phyloP scores from a whole-genome alignment of 225 moss, liverwort and hornwort species.

The Marchantia polymorpha region DNA sequence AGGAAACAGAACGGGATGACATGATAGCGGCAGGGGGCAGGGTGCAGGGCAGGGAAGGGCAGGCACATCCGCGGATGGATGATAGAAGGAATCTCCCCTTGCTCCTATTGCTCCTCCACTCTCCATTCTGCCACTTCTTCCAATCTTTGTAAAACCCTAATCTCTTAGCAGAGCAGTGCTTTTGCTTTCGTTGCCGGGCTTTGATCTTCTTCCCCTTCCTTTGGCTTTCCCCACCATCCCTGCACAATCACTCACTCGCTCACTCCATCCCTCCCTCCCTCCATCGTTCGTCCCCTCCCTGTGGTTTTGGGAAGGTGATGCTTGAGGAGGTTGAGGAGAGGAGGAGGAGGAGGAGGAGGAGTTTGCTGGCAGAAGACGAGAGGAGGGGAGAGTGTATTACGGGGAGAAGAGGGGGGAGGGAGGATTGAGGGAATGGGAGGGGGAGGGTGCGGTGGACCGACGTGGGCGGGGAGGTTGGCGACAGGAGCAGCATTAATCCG shows the following conservation, averaged over 20 bases:
- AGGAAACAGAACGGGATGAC: conserved; percentile 2
- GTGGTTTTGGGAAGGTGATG: background rate
- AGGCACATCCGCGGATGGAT: background rate
- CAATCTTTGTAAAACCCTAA: conserved; percentile 6
- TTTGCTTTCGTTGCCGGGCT: background rate
- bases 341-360: background rate
- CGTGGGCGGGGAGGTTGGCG: background rate
- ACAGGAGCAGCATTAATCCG: background rate
- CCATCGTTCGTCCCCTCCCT: background rate
- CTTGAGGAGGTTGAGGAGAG: background rate
- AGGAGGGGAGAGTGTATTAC: background rate
- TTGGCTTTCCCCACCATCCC: background rate
- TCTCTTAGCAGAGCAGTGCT: background rate
- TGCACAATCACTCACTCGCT: too few species aligned
- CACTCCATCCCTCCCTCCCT: too few species aligned
- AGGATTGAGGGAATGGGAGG: background rate
- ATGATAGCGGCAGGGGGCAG: background rate
- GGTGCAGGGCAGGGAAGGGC: background rate
- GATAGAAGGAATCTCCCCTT: conserved; percentile 7
- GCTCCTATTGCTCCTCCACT: background rate
- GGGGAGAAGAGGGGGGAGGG: background rate
- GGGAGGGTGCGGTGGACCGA: background rate
- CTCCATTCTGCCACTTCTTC: background rate
- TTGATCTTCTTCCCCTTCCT: background rate
- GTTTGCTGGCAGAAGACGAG: background rate